phyloP scores from a whole-genome alignment of 2,329 filamentous ascomycete species.

The Colletotrichum acutatum region DNA sequence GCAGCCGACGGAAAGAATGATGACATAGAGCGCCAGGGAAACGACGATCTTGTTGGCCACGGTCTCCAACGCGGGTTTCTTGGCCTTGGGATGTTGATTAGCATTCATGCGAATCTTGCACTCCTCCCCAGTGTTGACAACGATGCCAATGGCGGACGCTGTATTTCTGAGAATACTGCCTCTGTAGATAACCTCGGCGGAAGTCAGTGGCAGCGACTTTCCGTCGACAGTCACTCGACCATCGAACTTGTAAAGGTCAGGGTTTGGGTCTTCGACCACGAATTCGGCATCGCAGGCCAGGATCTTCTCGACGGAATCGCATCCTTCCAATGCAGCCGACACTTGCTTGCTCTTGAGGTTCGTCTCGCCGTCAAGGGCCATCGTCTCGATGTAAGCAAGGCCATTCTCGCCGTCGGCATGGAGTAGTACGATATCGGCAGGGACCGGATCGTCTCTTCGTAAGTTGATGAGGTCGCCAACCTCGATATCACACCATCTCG shows the following conservation, averaged over 20 bases:
- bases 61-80: constrained; percentile 80
- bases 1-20: constrained; percentile 82
- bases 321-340: constrained; percentile 69
- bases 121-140: constrained; percentile 91
- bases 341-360: constrained; percentile 83
- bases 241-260: constrained; percentile 81
- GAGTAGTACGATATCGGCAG: constrained; percentile 85
- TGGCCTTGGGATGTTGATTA: constrained; percentile 87
- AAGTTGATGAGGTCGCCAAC: constrained; percentile 63
- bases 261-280: constrained; percentile 81
- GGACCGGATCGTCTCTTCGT: constrained; percentile 79
- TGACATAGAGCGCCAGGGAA: constrained; percentile 81
- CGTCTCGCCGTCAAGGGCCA: constrained; percentile 86
- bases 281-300: constrained; percentile 68
- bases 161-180: constrained; percentile 90
- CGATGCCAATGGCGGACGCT: constrained; percentile 75
- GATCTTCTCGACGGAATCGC: constrained; percentile 65
- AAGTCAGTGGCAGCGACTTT: constrained; percentile 76
- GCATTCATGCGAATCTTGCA: constrained; percentile 95
- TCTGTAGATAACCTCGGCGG: constrained; percentile 85
- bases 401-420: constrained; percentile 82
- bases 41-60: constrained; percentile 86
- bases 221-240: constrained; percentile 71
- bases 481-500: constrained; percentile 57
- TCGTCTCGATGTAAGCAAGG: constrained; percentile 85